These are phyloP conservation scores for Candida methanosorbosa DNA, from an alignment of 805 yeast species.

Conservation along the genomic window DNA sequence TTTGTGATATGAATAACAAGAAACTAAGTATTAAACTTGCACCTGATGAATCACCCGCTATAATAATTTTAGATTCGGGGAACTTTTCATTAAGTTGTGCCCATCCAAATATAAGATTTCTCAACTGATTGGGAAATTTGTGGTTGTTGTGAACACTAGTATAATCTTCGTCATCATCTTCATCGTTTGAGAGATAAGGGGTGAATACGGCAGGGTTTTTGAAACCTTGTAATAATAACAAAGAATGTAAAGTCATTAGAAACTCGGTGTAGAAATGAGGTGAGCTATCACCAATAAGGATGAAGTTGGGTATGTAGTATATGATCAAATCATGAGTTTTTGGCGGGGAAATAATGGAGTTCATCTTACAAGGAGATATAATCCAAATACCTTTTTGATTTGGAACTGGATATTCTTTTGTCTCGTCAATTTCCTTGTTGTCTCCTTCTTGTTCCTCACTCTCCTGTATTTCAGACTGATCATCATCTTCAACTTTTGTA, in stretches of 20 bases:
- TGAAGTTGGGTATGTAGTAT: slow-evolving; percentile 37
- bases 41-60: slow-evolving; percentile 42
- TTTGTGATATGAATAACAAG: slow-evolving; percentile 27
- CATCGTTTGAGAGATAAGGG: slow-evolving; percentile 18
- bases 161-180: too few relatives aligned
- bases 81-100: slow-evolving; percentile 11
- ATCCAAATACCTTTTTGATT: slow-evolving; percentile 13
- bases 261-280: slow-evolving; percentile 38
- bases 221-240: slow-evolving; percentile 40
- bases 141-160: too few relatives aligned
- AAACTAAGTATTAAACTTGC: slow-evolving; percentile 32
- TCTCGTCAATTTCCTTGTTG: neutral
- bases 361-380: slow-evolving; percentile 24
- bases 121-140: slow-evolving; percentile 20
- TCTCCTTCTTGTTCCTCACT: neutral
- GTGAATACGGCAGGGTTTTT: slow-evolving; percentile 35
- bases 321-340: slow-evolving; percentile 30
- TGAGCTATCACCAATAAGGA: slow-evolving; percentile 19
- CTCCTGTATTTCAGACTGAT: too few relatives aligned
- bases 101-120: slow-evolving; percentile 23
- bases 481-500: slow-evolving; percentile 1
- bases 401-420: slow-evolving; percentile 1
- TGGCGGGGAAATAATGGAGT: slow-evolving; percentile 14
- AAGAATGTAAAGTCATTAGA: slow-evolving; percentile 29
- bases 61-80: slow-evolving; percentile 21